Conservation (phyloP, 305 asterid genomes). For the Euphrasia arctica region DNA sequence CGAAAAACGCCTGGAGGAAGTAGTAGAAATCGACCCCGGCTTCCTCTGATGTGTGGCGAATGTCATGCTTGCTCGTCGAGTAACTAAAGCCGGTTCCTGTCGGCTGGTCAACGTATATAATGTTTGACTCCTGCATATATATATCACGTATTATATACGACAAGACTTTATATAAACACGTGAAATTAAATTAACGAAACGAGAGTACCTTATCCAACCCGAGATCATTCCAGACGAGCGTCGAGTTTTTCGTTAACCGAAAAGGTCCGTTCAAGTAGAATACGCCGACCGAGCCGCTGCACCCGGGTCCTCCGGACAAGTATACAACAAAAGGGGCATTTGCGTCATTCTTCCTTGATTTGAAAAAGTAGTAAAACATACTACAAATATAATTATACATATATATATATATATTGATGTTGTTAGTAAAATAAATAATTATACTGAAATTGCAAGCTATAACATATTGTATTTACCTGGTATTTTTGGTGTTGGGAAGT, state of each 20-base stretch:
- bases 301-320: not conserved
- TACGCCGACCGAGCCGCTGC: not conserved
- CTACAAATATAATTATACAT: not conserved
- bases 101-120: not conserved
- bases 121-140: not conserved
- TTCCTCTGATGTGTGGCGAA: too few relatives aligned
- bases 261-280: constrained; percentile 20
- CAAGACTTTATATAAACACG: too few relatives aligned
- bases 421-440: too few relatives aligned
- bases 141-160: not conserved
- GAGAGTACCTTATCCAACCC: constrained; percentile 79
- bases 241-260: constrained; percentile 47
- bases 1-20: too few relatives aligned
- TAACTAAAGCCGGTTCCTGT: too few relatives aligned
- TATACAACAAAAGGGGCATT: not conserved
- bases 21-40: too few relatives aligned
- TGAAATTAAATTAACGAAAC: too few relatives aligned
- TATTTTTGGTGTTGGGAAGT: not conserved
- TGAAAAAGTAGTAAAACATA: not conserved
- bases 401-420: too few relatives aligned
- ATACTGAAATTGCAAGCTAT: too few relatives aligned
- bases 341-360: not conserved
- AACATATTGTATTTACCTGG: not conserved
- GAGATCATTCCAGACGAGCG: constrained; percentile 73
- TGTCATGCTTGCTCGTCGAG: too few relatives aligned